Evolutionary conservation across 371 early-diverging fungal genomes (phyloP), one percentile per base, ranked within the genome.

Genomic region (Apophysomyces variabilis): DNA sequence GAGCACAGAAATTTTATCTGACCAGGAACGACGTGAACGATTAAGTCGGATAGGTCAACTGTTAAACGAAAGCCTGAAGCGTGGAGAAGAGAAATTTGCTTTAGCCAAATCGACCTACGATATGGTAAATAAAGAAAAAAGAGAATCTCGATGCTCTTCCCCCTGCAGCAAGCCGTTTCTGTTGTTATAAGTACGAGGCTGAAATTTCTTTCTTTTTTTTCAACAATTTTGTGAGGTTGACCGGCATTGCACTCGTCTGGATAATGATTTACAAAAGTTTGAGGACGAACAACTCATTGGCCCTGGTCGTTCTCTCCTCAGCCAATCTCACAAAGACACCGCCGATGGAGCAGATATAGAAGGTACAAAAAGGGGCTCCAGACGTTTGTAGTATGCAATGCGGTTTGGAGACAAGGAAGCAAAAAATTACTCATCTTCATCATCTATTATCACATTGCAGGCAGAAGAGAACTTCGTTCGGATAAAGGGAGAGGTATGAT

Each of bases 71-170:
- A 87, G 87, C 13, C 70, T 95, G 18, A 92, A 94, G 68, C 91
- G 95, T 68, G 95, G 96, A 26, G 96, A 96, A 74, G 96, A 96
- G 46, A 98, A 97, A 64, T 93, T 96, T 7, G 90, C 93, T 0
- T 70, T 98, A 9, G 96, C 97, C 1, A 90, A 92, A 38, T 92
- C 95, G 57, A 96, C 96, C 1, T 98, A 95, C 70, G 96, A 98
- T 65, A 84, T 92, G 65, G 97, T 95, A 80, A 14, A 78, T 61
- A 62, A 37, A 60, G 18, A n/a, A n/a, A 18, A 26, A 3, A 26
- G 32, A 26, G 3, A 26, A 26, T 26, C 3, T 26, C 32, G 32
- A 26, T 26, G 32, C 32, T 26, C 32, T 18, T n/a, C 32, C 18
- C 0, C 36, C 13, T 57, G 21, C 18, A 57, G 1, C 18, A 57